A percentile compares a stretch with the other conserved stretches of the same genome.
These are phyloP conservation scores for Geranium incanum DNA, from an alignment of 441 rosid species.

Conservation along the genomic window DNA sequence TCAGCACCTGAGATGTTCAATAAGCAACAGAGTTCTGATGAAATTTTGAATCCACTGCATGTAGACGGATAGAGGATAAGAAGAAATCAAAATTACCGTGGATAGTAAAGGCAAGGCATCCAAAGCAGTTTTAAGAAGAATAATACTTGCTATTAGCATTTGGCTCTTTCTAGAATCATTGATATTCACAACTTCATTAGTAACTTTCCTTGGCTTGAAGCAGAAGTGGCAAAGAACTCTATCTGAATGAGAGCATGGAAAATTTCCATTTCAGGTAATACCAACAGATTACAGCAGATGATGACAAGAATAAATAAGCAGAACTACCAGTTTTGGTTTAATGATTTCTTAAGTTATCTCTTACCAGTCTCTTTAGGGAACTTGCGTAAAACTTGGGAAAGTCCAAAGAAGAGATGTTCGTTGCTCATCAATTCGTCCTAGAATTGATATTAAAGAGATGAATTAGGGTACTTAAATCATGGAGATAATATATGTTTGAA, in stretches of 20 bases:
- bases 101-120: slow-evolving; percentile 90
- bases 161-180: slow-evolving; percentile 83
- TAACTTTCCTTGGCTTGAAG: slow-evolving; percentile 85
- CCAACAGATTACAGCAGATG: slow-evolving; percentile 21
- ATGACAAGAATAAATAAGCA: not conserved
- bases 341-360: slow-evolving; percentile 21
- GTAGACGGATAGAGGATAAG: slow-evolving; percentile 5
- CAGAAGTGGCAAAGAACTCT: slow-evolving; percentile 97
- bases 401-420: slow-evolving; percentile 93
- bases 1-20: slow-evolving; percentile 56
- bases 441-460: slow-evolving; percentile 21
- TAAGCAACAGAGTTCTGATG: slow-evolving; percentile 15
- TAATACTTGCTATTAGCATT: slow-evolving; percentile 78
- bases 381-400: slow-evolving; percentile 87
- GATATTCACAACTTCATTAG: slow-evolving; percentile 51
- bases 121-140: slow-evolving; percentile 87
- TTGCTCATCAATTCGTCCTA: slow-evolving; percentile 97
- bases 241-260: slow-evolving; percentile 43
- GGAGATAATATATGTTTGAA: slow-evolving; percentile 7
- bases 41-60: slow-evolving; percentile 9
- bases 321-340: slow-evolving; percentile 14
- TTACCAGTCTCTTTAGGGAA: slow-evolving; percentile 95
- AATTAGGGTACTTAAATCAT: slow-evolving; percentile 19
- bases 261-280: slow-evolving; percentile 22
- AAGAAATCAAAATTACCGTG: slow-evolving; percentile 40